Evolutionary conservation across 257 asterid species (phyloP).

Genomic region (Jacaranda mimosifolia): DNA sequence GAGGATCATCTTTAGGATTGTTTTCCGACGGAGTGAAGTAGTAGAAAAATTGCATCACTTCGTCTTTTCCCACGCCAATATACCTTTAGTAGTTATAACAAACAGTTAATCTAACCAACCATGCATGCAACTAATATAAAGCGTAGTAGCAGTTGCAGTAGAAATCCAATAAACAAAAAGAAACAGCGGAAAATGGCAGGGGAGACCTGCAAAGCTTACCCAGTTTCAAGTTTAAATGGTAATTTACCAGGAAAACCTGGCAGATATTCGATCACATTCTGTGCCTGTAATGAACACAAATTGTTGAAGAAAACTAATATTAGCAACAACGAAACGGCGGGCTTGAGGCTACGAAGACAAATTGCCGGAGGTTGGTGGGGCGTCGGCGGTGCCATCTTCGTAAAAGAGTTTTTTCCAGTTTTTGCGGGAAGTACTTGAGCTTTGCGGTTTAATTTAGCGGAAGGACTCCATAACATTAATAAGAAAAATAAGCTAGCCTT

Average conservation of each 20-base stretch:
- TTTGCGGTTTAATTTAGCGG: too few species aligned
- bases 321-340: too few species aligned
- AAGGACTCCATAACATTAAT: too few species aligned
- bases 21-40: conserved; percentile 40
- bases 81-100: conserved; percentile 24
- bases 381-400: neutral
- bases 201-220: neutral
- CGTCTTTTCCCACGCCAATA: conserved; percentile 37
- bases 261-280: too few species aligned
- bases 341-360: neutral
- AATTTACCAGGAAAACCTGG: neutral
- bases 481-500: too few species aligned
- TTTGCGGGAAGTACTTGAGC: too few species aligned
- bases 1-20: conserved; percentile 36
- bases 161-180: too few species aligned
- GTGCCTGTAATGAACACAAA: too few species aligned
- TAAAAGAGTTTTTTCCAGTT: too few species aligned
- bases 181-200: neutral
- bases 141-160: too few species aligned
- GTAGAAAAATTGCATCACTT: conserved; percentile 42
- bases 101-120: neutral
- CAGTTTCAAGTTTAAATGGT: neutral
- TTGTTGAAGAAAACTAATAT: too few species aligned
- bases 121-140: too few species aligned
- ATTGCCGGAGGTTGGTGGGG: neutral